Conservation (phyloP, 345 rosid genomes). For the Atalantia buxifolia region DNA sequence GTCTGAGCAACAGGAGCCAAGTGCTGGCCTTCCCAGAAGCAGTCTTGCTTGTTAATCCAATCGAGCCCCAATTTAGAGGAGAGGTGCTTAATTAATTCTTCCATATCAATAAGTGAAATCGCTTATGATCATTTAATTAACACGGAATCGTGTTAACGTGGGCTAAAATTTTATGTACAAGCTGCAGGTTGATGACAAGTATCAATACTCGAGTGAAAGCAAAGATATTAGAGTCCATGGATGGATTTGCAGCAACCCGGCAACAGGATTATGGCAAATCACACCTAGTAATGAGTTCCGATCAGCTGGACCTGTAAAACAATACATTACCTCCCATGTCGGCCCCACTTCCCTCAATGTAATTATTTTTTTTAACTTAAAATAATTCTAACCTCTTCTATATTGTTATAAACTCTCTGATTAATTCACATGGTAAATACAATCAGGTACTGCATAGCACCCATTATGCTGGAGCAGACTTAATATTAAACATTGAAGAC, state of each 20-base stretch:
- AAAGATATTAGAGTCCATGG: constrained; percentile 67
- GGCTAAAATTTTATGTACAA: neutral
- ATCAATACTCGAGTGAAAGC: constrained; percentile 67
- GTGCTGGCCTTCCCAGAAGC: constrained; percentile 81
- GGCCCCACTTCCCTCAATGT: constrained; percentile 82
- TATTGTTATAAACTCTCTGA: too few species aligned
- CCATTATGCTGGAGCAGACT: constrained; percentile 75
- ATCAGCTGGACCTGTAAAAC: constrained; percentile 80
- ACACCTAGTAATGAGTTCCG: constrained; percentile 88
- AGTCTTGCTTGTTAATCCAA: constrained; percentile 61
- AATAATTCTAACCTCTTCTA: too few species aligned
- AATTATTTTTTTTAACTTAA: constrained; percentile 11
- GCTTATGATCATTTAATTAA: neutral
- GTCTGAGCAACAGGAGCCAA: constrained; percentile 53
- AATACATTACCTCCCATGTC: constrained; percentile 78
- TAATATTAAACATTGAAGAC: constrained; percentile 43
- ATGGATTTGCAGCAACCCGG: constrained; percentile 67
- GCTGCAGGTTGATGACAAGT: constrained; percentile 84
- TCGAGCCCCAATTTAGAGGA: constrained; percentile 64
- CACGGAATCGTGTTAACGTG: neutral
- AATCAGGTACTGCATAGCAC: constrained; percentile 72
- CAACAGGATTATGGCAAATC: constrained; percentile 87
- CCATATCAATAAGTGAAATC: neutral
- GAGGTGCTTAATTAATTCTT: constrained; percentile 40
- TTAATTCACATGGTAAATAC: neutral